Percentiles rank a stretch among this genome's conserved stretches.
phyloP scores from a whole-genome alignment of 805 yeast species.

The Saccharomycopsis schoenii region DNA sequence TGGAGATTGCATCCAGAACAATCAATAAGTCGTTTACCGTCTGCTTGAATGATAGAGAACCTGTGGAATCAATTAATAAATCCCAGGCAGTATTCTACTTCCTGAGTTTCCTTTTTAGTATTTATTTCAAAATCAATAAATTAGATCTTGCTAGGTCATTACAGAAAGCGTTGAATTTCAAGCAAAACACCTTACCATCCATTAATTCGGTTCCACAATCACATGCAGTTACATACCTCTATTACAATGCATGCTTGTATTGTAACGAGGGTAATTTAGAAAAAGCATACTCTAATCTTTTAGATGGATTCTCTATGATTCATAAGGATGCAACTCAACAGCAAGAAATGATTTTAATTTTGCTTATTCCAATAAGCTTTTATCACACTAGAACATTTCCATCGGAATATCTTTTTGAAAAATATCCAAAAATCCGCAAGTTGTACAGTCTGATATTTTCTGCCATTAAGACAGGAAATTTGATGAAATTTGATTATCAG shows the following conservation, averaged over 20 bases:
- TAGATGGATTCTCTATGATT: constrained; percentile 32
- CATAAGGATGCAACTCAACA: constrained; percentile 1
- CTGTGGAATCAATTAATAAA: constrained; percentile 39
- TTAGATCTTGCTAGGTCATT: constrained; percentile 66
- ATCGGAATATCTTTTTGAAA: constrained; percentile 21
- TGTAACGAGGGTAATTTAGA: constrained; percentile 54
- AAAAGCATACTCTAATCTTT: constrained; percentile 41
- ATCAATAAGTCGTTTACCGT: constrained; percentile 66
- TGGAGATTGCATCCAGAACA: constrained; percentile 40
- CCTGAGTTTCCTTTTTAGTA: constrained; percentile 55
- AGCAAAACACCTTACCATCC: constrained; percentile 43
- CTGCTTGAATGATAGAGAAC: constrained; percentile 69
- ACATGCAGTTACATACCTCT: constrained; percentile 52
- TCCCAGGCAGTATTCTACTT: constrained; percentile 60
- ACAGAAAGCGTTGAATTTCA: constrained; percentile 55
- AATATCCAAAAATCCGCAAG: constrained; percentile 31
- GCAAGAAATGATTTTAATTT: constrained; percentile 35
- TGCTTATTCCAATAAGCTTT: constrained; percentile 57
- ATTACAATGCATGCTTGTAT: constrained; percentile 58
- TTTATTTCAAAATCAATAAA: constrained; percentile 58
- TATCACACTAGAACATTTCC: constrained; percentile 42
- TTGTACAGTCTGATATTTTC: constrained; percentile 40
- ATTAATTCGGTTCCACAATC: constrained; percentile 34
- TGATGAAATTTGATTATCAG: constrained; percentile 38
- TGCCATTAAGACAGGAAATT: constrained; percentile 45